Base-by-base conservation (phyloP, 2,329 filamentous ascomycete species). In the Microdochium trichocladiopsis region DNA sequence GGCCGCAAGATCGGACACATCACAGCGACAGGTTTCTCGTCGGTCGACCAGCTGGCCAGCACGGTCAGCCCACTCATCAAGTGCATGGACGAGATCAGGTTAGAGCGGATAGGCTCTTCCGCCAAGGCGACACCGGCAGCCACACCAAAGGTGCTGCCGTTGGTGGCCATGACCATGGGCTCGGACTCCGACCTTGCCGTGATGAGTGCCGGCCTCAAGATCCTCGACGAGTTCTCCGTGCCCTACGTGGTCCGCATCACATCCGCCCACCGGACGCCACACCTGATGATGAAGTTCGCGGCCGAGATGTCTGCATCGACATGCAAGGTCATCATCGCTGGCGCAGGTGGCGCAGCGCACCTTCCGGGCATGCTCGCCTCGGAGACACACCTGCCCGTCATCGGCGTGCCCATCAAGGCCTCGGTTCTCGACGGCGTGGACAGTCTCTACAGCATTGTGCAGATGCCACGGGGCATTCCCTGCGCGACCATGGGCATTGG, bases 1-100 rank as follows among this genome's bases (percentile, higher is more conserved):
- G 87, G 90, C 31, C 86, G 94, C 47, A 99, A 97, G 70, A 97
- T 97, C 73, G 93, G 93, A 11, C 94, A 99, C 68, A 83, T 99
- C 59, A 97, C 92, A 1, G 72, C 95, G 36, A 88, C 88, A 2
- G 84, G 84, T 1, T 75, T 80, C 12, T 83, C 81, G 0, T 83
- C 92, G 64, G 72, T 79, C 36, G 78, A 85, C 60, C 83, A 87
- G n/a, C 69, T 83, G 16, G 75, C 78, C 54, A 57, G 66, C 64
- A 74, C 78, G 16, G 78, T 85, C 14, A 81, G 87, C 36, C 82
- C 87, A 50, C 78, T 96, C 22, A 82, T 95, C 53, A 72, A 84
- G 47, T 71, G 80, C 50, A 80, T 83, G 23, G 80, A 88, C 60
- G 63, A 67, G 12, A 81, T 88, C 58, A 77, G 79, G 47, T 71